A percentile compares a stretch with the other conserved stretches of the same genome.
These are phyloP conservation scores for Laburnicola sp. DNA, from an alignment of 2,329 filamentous ascomycete genomes.

Conservation along the genomic window DNA sequence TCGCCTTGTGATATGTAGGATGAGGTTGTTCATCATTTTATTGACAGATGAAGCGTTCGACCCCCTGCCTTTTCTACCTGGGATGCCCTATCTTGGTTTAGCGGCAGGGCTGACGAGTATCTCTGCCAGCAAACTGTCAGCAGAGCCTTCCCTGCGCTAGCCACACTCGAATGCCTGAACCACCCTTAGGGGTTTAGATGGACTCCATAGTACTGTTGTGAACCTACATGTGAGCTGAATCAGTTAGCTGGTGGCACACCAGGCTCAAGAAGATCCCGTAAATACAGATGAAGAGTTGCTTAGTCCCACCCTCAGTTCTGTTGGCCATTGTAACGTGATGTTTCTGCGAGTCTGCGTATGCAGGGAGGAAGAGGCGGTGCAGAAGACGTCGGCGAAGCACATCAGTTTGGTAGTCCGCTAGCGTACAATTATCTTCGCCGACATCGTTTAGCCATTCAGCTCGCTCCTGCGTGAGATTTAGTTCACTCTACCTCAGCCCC, in stretches of 20 bases:
- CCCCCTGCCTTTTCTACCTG: constrained; percentile 10
- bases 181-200: background rate
- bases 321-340: constrained; percentile 9
- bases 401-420: background rate
- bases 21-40: constrained; percentile 16
- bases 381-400: background rate
- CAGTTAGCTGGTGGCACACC: constrained; percentile 9
- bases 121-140: background rate
- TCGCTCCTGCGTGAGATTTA: background rate
- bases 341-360: background rate
- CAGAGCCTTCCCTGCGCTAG: no score
- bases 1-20: constrained; percentile 9
- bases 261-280: background rate
- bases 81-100: constrained; percentile 15
- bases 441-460: background rate
- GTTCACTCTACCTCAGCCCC: background rate
- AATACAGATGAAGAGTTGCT: constrained; percentile 1
- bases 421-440: background rate
- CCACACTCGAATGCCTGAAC: background rate
- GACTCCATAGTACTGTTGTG: constrained; percentile 6
- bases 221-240: background rate
- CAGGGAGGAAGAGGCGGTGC: background rate
- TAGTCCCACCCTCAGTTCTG: background rate
- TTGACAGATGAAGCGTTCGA: constrained; percentile 4
- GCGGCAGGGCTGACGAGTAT: constrained; percentile 2